These are phyloP conservation scores for Saccharomycopsis fermentans DNA, from an alignment of 805 yeast genomes.

Conservation along the genomic window DNA sequence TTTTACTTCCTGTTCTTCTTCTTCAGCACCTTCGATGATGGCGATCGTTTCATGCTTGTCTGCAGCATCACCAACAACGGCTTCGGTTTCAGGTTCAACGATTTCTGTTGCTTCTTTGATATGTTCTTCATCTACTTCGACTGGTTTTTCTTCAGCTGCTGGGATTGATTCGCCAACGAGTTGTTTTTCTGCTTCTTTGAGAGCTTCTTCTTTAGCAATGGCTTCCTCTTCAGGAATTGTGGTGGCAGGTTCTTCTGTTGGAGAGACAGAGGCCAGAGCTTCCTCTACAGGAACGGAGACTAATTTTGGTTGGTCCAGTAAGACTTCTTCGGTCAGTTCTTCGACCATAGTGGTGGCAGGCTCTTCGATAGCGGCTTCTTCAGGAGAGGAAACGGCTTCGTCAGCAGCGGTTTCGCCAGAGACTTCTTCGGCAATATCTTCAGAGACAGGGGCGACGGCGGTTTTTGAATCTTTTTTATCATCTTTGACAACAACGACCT, in stretches of 20 bases:
- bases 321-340: neutral
- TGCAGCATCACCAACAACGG: neutral
- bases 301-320: too few species aligned
- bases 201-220: neutral
- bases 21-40: neutral
- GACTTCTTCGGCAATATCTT: neutral
- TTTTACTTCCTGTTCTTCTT: neutral
- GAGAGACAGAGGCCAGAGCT: neutral
- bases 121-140: neutral
- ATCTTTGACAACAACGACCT: neutral
- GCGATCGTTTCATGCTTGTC: neutral
- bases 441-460: neutral
- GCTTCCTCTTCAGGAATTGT: conserved; percentile 1
- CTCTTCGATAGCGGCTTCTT: neutral
- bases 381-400: neutral
- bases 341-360: neutral
- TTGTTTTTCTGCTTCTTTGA: neutral
- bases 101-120: neutral
- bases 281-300: too few species aligned
- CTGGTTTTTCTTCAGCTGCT: neutral
- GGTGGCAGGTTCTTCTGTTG: neutral
- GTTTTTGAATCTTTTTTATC: neutral
- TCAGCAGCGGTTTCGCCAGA: conserved; percentile 2
- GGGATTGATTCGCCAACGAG: neutral
- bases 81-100: neutral